Evolutionary conservation across 2,329 filamentous ascomycete genomes (phyloP).

Genomic region (Phialophora chinensis): DNA sequence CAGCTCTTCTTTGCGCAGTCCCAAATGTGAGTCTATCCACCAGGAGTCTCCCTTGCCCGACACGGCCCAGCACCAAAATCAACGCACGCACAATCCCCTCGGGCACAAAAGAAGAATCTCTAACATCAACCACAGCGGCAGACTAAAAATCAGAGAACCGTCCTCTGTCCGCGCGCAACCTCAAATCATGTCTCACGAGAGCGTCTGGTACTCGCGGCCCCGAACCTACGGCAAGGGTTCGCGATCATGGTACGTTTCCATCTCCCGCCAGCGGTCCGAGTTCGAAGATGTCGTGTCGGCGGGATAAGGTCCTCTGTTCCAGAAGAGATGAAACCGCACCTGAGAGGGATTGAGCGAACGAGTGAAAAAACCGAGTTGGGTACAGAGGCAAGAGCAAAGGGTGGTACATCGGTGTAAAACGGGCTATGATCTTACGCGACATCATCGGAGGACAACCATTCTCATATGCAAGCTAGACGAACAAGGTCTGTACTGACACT

Average conservation of each 20-base stretch:
- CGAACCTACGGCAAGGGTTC: conserved; percentile 60
- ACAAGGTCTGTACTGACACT: not conserved
- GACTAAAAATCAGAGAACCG: not conserved
- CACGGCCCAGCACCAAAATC: not conserved
- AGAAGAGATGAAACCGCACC: not conserved
- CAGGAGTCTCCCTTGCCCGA: not conserved
- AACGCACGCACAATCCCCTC: not conserved
- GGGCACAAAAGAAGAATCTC: not conserved
- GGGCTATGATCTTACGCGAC: not conserved
- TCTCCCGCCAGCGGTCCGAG: not conserved
- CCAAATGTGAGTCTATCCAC: not conserved
- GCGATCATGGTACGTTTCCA: conserved; percentile 41
- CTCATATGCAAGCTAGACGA: not conserved
- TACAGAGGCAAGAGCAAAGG: not conserved
- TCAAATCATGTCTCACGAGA: conserved; percentile 85
- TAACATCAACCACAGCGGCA: conserved; percentile 13
- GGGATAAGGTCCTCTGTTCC: not conserved
- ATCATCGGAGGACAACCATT: not conserved
- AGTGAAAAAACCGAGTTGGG: not conserved
- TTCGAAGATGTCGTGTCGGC: not conserved
- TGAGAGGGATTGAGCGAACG: not conserved
- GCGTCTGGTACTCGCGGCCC: conserved; percentile 98
- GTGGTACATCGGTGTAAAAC: not conserved
- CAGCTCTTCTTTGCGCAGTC: not conserved
- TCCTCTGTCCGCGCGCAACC: conserved; percentile 36